Conservation (phyloP, 73 alveolate genomes). For the Stentor roeselii region DNA sequence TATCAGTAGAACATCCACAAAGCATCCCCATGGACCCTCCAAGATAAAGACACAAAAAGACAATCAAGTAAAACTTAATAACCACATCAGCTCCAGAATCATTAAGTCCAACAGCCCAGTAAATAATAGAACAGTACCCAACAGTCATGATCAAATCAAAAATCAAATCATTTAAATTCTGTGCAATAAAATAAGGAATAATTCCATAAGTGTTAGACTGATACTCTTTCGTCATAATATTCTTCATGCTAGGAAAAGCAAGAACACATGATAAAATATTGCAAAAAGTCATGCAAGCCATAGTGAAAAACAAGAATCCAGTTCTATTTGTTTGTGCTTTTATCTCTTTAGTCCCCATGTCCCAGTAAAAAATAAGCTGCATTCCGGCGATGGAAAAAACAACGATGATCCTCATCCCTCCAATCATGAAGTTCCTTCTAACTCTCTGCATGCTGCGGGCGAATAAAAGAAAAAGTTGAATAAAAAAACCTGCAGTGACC, state of each 20-base stretch:
- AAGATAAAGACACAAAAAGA: neutral
- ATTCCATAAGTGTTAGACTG: conserved; percentile 1
- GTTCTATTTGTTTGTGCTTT: neutral
- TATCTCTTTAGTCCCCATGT: neutral
- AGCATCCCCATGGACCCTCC: conserved; percentile 20
- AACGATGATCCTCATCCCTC: neutral
- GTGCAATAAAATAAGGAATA: neutral
- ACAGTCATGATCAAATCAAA: neutral
- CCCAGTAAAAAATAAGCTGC: neutral
- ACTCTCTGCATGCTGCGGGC: neutral
- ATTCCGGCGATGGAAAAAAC: neutral
- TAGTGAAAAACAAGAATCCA: neutral
- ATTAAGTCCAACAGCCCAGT: conserved; percentile 5
- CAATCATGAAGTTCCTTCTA: neutral
- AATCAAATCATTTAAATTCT: neutral
- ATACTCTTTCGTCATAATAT: neutral
- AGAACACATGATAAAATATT: neutral
- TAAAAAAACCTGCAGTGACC: conserved; percentile 7
- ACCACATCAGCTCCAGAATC: neutral
- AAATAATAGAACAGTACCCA: neutral
- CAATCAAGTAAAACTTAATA: neutral
- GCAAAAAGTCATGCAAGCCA: neutral
- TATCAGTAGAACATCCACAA: neutral
- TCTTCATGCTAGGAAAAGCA: neutral
- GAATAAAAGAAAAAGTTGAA: neutral